Evolutionary conservation across 2,329 filamentous ascomycete species (phyloP).

Genomic region (Paramyrothecium sp.): DNA sequence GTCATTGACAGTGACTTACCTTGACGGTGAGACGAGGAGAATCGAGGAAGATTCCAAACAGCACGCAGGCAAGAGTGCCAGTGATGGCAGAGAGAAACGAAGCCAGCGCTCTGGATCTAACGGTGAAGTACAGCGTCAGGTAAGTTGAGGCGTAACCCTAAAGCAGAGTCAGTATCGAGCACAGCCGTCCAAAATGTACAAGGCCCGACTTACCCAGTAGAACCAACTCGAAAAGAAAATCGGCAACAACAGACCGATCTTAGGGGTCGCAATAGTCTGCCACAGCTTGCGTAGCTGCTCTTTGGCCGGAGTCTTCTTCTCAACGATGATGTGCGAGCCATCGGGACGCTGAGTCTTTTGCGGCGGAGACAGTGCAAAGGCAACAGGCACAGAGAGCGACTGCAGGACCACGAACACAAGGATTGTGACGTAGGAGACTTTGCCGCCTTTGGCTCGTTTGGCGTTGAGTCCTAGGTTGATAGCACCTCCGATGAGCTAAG

Average conservation of each 20-base stretch:
- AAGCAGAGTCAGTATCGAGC: background rate
- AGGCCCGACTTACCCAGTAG: slow-evolving; percentile 6
- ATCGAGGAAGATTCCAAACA: slow-evolving; percentile 19
- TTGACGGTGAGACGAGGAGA: slow-evolving; percentile 13
- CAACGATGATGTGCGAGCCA: slow-evolving; percentile 15
- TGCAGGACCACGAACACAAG: slow-evolving; percentile 29
- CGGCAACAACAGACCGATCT: slow-evolving; percentile 7
- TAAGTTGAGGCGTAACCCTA: slow-evolving; percentile 11
- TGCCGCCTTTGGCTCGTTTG: slow-evolving; percentile 5
- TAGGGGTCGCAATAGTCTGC: slow-evolving; percentile 1
- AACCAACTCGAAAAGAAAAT: slow-evolving; percentile 11
- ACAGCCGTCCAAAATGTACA: background rate
- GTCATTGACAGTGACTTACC: background rate
- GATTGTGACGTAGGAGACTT: slow-evolving; percentile 11
- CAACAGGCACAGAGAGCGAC: slow-evolving; percentile 42
- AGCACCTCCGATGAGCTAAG: slow-evolving; percentile 38
- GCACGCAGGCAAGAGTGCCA: slow-evolving; percentile 16
- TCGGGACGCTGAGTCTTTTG: slow-evolving; percentile 41
- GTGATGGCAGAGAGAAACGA: slow-evolving; percentile 14
- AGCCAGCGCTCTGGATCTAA: slow-evolving; percentile 13
- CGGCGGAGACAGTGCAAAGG: slow-evolving; percentile 42
- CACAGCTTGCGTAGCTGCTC: slow-evolving; percentile 7
- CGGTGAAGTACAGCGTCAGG: slow-evolving; percentile 17
- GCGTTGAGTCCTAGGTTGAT: slow-evolving; percentile 4
- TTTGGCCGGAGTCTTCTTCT: slow-evolving; percentile 3